phyloP scores from a whole-genome alignment of 768 basidiomycete species.

The Rhizopogon roseolus region DNA sequence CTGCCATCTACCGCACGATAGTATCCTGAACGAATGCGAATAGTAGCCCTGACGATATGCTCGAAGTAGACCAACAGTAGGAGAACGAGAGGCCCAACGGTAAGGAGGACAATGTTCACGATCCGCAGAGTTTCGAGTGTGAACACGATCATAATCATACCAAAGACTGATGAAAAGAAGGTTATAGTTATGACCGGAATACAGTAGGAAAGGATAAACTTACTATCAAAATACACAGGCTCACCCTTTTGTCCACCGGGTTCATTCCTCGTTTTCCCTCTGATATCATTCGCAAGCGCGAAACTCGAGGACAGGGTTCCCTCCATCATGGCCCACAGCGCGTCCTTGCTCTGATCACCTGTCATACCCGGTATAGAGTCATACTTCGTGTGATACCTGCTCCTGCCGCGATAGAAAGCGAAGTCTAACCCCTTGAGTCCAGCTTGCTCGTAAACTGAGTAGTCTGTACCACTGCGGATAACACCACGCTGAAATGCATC shows the following conservation, averaged over 20 bases:
- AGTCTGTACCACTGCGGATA: slow-evolving; percentile 72
- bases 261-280: slow-evolving; percentile 10
- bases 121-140: slow-evolving; percentile 45
- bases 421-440: slow-evolving; percentile 72
- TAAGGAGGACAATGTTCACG: slow-evolving; percentile 53
- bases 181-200: neutral
- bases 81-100: slow-evolving; percentile 57
- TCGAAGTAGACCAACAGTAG: slow-evolving; percentile 38
- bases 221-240: slow-evolving; percentile 73
- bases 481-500: slow-evolving; percentile 65
- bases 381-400: slow-evolving; percentile 72
- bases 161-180: slow-evolving; percentile 46
- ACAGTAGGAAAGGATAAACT: slow-evolving; percentile 16
- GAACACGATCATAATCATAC: slow-evolving; percentile 48
- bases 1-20: neutral
- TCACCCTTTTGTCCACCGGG: slow-evolving; percentile 16
- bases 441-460: slow-evolving; percentile 53
- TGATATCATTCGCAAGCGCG: slow-evolving; percentile 41
- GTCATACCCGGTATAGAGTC: slow-evolving; percentile 60
- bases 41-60: slow-evolving; percentile 17
- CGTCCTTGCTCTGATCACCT: slow-evolving; percentile 37
- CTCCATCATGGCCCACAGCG: slow-evolving; percentile 82
- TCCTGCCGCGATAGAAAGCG: slow-evolving; percentile 72
- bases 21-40: slow-evolving; percentile 11
- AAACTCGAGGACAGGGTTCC: slow-evolving; percentile 49